phyloP scores from a whole-genome alignment of 2,329 filamentous ascomycete genomes.

The Curvularia spicifera region DNA sequence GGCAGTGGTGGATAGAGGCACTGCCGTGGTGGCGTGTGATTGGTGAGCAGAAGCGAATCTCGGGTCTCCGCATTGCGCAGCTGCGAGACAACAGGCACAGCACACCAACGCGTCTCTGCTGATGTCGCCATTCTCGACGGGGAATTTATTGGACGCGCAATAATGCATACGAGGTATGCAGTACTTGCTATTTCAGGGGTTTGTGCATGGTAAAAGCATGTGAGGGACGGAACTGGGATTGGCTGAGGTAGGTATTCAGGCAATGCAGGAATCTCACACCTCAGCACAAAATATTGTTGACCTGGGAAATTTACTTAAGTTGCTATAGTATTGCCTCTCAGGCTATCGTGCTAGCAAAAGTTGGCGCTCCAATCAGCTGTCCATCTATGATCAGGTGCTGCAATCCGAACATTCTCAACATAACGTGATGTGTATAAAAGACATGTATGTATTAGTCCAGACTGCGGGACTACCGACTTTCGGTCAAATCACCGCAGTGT shows the following conservation, averaged over 20 bases:
- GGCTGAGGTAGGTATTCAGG: background rate
- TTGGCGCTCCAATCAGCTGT: background rate
- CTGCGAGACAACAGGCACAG: background rate
- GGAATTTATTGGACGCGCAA: slow-evolving; percentile 1
- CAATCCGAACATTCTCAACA: background rate
- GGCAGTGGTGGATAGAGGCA: background rate
- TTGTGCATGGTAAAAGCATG: background rate
- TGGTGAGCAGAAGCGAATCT: background rate
- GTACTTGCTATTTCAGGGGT: background rate
- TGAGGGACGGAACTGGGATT: background rate
- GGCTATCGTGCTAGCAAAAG: background rate
- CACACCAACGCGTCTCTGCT: background rate
- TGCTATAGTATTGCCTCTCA: background rate
- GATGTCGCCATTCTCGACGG: slow-evolving; percentile 1
- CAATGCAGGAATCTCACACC: background rate
- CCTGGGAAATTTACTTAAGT: background rate
- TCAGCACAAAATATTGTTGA: background rate
- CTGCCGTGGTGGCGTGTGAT: background rate
- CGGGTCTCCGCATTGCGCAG: slow-evolving; percentile 6
- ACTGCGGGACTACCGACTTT: background rate
- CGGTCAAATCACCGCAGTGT: no score
- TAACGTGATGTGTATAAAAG: background rate
- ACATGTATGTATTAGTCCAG: background rate
- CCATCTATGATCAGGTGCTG: background rate
- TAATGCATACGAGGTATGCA: background rate